phyloP scores from a whole-genome alignment of 139 green algal species.

The Ettlia oleoabundans region DNA sequence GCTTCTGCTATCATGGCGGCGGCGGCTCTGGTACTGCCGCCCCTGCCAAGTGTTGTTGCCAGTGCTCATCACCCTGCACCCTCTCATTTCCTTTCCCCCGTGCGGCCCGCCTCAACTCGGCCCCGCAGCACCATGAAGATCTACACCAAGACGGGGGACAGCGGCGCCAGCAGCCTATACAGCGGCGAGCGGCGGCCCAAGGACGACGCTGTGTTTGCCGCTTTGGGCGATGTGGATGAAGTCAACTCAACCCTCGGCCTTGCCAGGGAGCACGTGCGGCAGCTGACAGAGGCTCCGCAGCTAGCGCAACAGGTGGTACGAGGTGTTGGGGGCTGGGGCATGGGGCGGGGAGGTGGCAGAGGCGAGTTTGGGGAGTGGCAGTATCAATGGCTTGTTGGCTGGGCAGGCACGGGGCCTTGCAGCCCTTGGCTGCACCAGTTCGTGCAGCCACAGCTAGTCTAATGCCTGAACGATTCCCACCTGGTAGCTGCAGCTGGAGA shows the following conservation, averaged over 20 bases:
- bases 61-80: too few species aligned
- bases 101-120: background rate
- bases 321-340: background rate
- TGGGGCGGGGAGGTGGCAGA: background rate
- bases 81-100: too few species aligned
- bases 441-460: background rate
- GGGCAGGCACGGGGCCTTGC: too few species aligned
- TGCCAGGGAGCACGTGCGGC: slow-evolving; percentile 57
- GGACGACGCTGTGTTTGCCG: slow-evolving; percentile 80
- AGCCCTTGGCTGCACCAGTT: background rate
- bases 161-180: slow-evolving; percentile 86
- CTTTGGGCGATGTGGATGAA: slow-evolving; percentile 95
- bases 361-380: background rate
- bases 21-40: too few species aligned
- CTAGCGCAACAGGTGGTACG: slow-evolving; percentile 33
- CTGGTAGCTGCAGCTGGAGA: background rate
- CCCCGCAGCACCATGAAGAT: slow-evolving; percentile 74
- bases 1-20: too few species aligned
- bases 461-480: background rate
- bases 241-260: slow-evolving; percentile 87
- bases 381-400: too few species aligned
- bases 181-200: slow-evolving; percentile 88
- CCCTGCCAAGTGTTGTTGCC: too few species aligned
- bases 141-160: slow-evolving; percentile 93
- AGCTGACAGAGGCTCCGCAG: slow-evolving; percentile 18